Conservation (phyloP, 1,284 basidiomycete species). For the Papiliotrema flavescens region DNA sequence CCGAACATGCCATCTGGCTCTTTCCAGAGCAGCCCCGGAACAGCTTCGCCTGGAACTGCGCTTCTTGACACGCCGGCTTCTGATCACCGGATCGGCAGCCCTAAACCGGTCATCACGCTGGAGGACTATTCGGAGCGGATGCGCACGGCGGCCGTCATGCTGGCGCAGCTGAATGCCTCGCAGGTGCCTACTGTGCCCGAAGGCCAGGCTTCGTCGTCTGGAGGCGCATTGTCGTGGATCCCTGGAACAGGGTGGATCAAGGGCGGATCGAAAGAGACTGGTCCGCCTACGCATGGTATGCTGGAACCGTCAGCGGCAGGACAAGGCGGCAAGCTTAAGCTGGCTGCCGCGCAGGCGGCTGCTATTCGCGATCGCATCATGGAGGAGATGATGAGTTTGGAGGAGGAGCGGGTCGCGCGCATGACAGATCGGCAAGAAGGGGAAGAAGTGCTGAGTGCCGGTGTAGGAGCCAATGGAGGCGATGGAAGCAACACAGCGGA, state of each 20-base stretch:
- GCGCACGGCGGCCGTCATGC: conserved; percentile 97
- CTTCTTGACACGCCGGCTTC: background rate
- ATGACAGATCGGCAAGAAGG: conserved; percentile 75
- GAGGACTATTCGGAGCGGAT: conserved; percentile 98
- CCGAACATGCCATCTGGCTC: background rate
- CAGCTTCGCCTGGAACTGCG: conserved; percentile 3
- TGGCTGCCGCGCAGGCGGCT: conserved; percentile 75
- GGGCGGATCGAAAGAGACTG: conserved; percentile 25
- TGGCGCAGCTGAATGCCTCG: conserved; percentile 90
- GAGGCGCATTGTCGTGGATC: conserved; percentile 57
- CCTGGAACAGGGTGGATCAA: conserved; percentile 63
- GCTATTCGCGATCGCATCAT: conserved; percentile 94
- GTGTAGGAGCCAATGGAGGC: background rate
- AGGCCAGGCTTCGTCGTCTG: conserved; percentile 28
- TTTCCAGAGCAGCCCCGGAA: conserved; percentile 2
- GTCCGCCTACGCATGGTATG: background rate
- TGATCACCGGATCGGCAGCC: conserved; percentile 5
- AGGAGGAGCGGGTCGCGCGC: conserved; percentile 92
- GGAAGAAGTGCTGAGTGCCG: conserved; percentile 50
- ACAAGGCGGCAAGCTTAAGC: conserved; percentile 56
- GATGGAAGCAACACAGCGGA: conserved; percentile 58
- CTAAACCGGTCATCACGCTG: conserved; percentile 53
- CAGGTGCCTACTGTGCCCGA: conserved; percentile 55
- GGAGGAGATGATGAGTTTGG: conserved; percentile 95
- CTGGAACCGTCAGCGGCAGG: conserved; percentile 14